Base-by-base conservation (phyloP, 2,329 filamentous ascomycete genomes). In the Colletotrichum gloeosporioides region DNA sequence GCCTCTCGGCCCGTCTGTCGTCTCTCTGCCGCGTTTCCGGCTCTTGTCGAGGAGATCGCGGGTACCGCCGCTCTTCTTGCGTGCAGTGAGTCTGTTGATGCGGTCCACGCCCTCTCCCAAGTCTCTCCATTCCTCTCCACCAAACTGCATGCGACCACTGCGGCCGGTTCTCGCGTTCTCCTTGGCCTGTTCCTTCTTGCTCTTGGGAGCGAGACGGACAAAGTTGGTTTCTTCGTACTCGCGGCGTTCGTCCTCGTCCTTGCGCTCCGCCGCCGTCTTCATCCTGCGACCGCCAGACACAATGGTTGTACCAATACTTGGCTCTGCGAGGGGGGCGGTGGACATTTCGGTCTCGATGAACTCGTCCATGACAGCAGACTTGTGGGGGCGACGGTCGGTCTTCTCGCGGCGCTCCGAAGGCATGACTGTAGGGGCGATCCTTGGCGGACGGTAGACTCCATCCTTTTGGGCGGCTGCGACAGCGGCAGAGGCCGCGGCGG, bases 141-240 rank as follows among this genome's bases (percentile, higher is more conserved):
- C 96, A 86, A 92, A 92, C 80, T 87, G 86, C 95, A 98, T 85
- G 89, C 93, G 86, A 81, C 87, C 83, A 78, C 84, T 86, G 79
- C 87, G 84, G 12, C 87, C 87, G 55, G 87, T 87, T 34, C 87
- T 87, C 82, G 90, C 89, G 59, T 84, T 86, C 83, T 91, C 92
- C 87, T 94, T 93, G 64, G 92, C 90, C 75, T 88, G 87, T 7
- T 98, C 96, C 87, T 98, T 98, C 90, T 98, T 99, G 86, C 92
- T 95, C 84, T 95, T 92, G 81, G 93, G 93, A 15, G 96, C 96
- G 80, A 99, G 88, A 79, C 97, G 95, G 18, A 95, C 92, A 82
- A 98, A 96, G 87, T 99, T 98, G 79, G 89, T 91, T 86, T 99
- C 97, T 88, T 99, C 97, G 86, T 98, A 99, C 64, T 94, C 92